phyloP scores from a whole-genome alignment of 306 rosid species.

The Medicago lupulina region DNA sequence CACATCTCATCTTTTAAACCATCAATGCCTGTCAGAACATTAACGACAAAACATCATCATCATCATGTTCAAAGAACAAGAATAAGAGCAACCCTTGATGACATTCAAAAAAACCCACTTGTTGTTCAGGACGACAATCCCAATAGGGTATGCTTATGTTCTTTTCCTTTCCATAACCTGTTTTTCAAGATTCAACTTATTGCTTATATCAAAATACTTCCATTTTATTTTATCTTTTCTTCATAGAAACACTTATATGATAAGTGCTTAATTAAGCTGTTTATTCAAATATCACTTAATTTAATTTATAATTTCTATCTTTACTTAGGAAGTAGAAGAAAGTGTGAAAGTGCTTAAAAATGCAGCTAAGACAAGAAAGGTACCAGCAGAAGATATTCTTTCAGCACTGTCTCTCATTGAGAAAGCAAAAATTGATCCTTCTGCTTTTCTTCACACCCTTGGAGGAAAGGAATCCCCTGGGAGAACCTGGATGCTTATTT shows the following conservation, averaged over 20 bases:
- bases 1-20: conserved; percentile 31
- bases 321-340: conserved; percentile 73
- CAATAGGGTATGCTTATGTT: conserved; percentile 44
- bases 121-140: conserved; percentile 46
- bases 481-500: conserved; percentile 96
- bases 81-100: conserved; percentile 66
- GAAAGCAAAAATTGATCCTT: conserved; percentile 80
- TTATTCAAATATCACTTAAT: background rate
- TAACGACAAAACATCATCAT: conserved; percentile 15
- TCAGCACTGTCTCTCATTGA: conserved; percentile 79
- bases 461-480: conserved; percentile 90
- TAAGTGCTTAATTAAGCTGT: background rate
- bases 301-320: conserved; percentile 28
- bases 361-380: conserved; percentile 79
- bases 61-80: conserved; percentile 34
- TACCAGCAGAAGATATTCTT: conserved; percentile 66
- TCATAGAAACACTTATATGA: background rate
- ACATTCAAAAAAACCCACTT: conserved; percentile 52
- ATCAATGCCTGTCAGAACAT: conserved; percentile 35
- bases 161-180: conserved; percentile 1
- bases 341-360: conserved; percentile 77
- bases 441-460: conserved; percentile 73
- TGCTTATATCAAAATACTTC: too few species aligned
- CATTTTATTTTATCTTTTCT: too few species aligned
- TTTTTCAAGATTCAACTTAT: background rate